phyloP scores from a whole-genome alignment of 345 rosid genomes.

The Firmiana major region DNA sequence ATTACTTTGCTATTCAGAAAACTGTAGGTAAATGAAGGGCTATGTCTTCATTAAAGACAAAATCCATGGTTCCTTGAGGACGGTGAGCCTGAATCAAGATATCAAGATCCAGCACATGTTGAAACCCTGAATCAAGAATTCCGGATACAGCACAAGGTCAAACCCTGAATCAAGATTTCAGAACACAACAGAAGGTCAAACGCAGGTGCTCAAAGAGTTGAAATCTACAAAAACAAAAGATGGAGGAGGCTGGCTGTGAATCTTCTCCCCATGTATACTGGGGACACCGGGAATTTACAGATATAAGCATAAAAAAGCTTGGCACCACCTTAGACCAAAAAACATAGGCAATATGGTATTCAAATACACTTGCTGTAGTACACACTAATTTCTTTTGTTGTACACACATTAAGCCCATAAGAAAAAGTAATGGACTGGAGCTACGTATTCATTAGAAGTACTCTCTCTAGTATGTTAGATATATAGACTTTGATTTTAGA shows the following conservation, averaged over 20 bases:
- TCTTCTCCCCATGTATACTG: neutral
- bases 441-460: neutral
- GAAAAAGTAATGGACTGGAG: constrained; percentile 11
- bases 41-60: neutral
- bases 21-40: neutral
- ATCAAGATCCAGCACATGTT: too few species aligned
- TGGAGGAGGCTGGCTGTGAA: neutral
- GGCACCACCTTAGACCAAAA: neutral
- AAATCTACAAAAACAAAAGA: neutral
- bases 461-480: neutral
- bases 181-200: neutral
- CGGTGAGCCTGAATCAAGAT: neutral
- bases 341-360: neutral
- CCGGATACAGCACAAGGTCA: neutral
- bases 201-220: neutral
- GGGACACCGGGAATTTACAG: neutral
- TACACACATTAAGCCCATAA: constrained; percentile 16
- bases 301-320: neutral
- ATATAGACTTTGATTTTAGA: neutral
- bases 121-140: neutral
- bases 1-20: too few species aligned
- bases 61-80: neutral
- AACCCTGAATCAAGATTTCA: neutral
- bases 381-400: constrained; percentile 7
- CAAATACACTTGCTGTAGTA: neutral